Percentiles rank a stretch among this genome's conserved stretches.
Evolutionary conservation across 2,329 filamentous ascomycete species (phyloP).

Genomic region (Diaporthe sp.): DNA sequence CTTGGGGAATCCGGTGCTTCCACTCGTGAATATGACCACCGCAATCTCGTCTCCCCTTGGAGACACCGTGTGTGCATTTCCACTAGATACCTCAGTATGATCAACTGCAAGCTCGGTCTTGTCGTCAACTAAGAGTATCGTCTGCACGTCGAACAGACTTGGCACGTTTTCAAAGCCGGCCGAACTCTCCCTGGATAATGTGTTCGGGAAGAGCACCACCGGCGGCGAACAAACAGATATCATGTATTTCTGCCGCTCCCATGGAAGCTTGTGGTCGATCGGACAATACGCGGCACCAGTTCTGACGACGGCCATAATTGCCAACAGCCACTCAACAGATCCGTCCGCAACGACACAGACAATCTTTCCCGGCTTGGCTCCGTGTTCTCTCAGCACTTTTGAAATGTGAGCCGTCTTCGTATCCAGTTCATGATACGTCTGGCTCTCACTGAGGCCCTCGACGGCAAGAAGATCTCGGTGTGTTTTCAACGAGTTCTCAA

Average conservation of each 20-base stretch:
- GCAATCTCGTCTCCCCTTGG: not conserved
- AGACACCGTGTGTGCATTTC: no score
- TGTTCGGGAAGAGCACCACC: not conserved
- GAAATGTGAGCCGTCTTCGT: not conserved
- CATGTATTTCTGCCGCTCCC: conserved; percentile 16
- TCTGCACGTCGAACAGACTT: not conserved
- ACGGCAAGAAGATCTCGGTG: not conserved
- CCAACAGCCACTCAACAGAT: not conserved
- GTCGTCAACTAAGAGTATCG: not conserved
- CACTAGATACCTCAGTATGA: no score
- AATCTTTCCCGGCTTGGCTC: not conserved
- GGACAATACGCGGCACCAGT: conserved; percentile 4
- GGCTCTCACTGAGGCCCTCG: not conserved
- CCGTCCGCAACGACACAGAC: conserved; percentile 8
- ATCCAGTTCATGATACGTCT: not conserved
- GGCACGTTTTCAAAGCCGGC: not conserved
- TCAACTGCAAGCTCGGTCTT: not conserved
- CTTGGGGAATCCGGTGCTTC: conserved; percentile 12
- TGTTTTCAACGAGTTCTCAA: not conserved
- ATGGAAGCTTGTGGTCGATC: not conserved
- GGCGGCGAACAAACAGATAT: not conserved
- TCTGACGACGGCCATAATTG: conserved; percentile 11
- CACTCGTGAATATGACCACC: conserved; percentile 1
- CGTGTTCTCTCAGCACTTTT: not conserved
- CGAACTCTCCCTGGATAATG: not conserved